A percentile compares a stretch with the other conserved stretches of the same genome.
Evolutionary conservation across 2,329 filamentous ascomycete genomes (phyloP).

Genomic region (Alternaria burnsii): DNA sequence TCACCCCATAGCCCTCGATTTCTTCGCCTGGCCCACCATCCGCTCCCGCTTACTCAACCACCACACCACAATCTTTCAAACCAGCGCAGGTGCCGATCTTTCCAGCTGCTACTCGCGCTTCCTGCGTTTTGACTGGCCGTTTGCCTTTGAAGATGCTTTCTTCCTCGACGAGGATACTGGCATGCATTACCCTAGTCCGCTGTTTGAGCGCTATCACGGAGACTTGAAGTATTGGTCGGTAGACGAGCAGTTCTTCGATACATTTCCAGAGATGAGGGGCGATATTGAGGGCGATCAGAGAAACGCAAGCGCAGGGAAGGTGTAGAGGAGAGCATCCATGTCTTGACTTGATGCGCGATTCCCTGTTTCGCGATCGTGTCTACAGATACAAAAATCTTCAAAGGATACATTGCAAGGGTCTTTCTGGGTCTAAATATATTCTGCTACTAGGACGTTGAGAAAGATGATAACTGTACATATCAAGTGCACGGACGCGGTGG

Average conservation of each 20-base stretch:
- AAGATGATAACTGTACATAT: no score
- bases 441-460: no score
- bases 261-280: conserved; percentile 39
- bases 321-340: no score
- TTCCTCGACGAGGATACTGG: conserved; percentile 31
- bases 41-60: conserved; percentile 39
- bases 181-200: conserved; percentile 30
- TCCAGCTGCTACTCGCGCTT: conserved; percentile 37
- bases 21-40: conserved; percentile 47
- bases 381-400: no score
- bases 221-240: conserved; percentile 42
- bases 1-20: conserved; percentile 45
- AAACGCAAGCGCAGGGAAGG: background rate
- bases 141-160: conserved; percentile 44
- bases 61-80: conserved; percentile 35
- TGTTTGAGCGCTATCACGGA: conserved; percentile 44
- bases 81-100: conserved; percentile 16
- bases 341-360: no score
- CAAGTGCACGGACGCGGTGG: no score
- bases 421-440: no score
- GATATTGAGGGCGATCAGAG: conserved; percentile 44
- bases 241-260: conserved; percentile 34
- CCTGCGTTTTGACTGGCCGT: conserved; percentile 45
- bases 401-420: no score
- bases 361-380: no score